Conservation (phyloP, 306 rosid species). For the Prunus mongolica region DNA sequence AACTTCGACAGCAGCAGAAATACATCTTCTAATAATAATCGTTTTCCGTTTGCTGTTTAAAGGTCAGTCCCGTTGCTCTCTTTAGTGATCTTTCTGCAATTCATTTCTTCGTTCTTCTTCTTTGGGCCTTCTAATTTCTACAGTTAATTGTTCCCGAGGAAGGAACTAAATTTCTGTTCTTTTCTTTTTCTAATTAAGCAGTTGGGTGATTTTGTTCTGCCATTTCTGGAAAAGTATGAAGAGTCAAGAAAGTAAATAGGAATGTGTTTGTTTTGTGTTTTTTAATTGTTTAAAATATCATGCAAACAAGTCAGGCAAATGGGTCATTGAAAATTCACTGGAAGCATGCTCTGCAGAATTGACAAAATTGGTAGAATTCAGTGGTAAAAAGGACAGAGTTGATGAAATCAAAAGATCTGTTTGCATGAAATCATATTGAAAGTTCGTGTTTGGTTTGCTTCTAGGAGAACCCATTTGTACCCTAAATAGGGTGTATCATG, state of each 20-base stretch:
- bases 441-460: not conserved
- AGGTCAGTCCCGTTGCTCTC: not conserved
- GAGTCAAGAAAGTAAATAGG: not conserved
- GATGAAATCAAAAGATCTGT: not conserved
- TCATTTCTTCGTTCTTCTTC: not conserved
- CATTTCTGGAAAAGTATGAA: not conserved
- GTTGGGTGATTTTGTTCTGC: not conserved
- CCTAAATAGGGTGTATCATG: too few species aligned
- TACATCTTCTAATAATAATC: not conserved
- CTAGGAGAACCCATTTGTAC: too few species aligned
- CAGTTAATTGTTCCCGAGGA: not conserved
- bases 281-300: not conserved
- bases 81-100: not conserved
- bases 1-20: not conserved
- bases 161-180: not conserved
- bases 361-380: not conserved
- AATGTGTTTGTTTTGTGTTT: not conserved
- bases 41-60: not conserved
- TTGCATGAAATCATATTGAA: not conserved
- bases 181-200: not conserved
- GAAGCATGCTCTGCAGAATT: not conserved
- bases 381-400: not conserved
- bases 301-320: constrained; percentile 11
- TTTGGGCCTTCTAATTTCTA: not conserved
- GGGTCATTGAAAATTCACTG: not conserved